phyloP scores from a whole-genome alignment of 2,329 filamentous ascomycete genomes.

The Trichophyton simii region DNA sequence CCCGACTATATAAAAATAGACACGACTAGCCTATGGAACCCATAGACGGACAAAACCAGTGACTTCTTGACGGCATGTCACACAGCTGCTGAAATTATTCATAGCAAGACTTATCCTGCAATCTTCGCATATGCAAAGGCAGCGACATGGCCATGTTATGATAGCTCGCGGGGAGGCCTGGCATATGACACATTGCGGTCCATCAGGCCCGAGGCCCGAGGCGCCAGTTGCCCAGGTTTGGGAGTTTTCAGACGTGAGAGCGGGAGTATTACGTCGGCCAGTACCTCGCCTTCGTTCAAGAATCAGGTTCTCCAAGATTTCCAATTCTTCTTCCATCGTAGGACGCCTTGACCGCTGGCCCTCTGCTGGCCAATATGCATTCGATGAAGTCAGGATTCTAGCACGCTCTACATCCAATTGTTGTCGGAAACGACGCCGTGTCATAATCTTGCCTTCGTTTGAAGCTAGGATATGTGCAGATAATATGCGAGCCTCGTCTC shows the following conservation, averaged over 20 bases:
- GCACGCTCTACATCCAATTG: conserved; percentile 57
- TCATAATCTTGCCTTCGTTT: conserved; percentile 53
- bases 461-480: conserved; percentile 61
- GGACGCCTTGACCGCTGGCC: conserved; percentile 19
- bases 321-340: conserved; percentile 43
- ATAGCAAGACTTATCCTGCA: conserved; percentile 86
- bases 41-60: conserved; percentile 82
- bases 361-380: neutral
- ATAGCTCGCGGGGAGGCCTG: conserved; percentile 76
- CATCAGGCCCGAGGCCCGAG: conserved; percentile 57
- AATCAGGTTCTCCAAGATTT: conserved; percentile 47
- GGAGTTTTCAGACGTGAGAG: conserved; percentile 10
- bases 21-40: conserved; percentile 47
- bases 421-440: conserved; percentile 62
- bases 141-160: conserved; percentile 93
- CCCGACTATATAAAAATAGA: no score
- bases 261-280: neutral
- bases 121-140: conserved; percentile 86
- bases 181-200: conserved; percentile 86
- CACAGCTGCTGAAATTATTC: conserved; percentile 95
- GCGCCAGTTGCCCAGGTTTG: conserved; percentile 57
- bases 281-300: conserved; percentile 38
- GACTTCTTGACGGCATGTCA: conserved; percentile 82
- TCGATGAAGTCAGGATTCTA: conserved; percentile 47
- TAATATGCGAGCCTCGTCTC: conserved; percentile 66